Evolutionary conservation across 441 rosid species (phyloP), one percentile per base, ranked within the genome.

Genomic region (Jatropha podagrica): DNA sequence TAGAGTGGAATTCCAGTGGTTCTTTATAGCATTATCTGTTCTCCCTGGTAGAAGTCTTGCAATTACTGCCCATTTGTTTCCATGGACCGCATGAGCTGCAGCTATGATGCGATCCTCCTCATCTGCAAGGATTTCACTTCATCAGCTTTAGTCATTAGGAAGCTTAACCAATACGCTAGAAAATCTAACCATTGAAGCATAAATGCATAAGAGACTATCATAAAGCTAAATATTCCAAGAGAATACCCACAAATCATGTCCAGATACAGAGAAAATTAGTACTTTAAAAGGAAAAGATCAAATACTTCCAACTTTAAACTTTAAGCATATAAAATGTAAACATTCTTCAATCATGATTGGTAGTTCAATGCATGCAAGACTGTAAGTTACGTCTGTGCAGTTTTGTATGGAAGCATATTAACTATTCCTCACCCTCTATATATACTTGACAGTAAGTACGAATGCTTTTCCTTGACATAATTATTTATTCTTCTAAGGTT

Each of bases 41-140:
- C 90, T 89, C 42, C 95, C 95, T 44, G 85, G 85, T 58, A 90
- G 87, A 54, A 87, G 87, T 17, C 87, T 85, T 4, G 95, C 86
- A 77, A 90, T 90, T 58, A 88, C 84, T 17, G 92, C 92, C 94
- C 92, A 90, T 80, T 86, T 90, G 82, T 90, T 90, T 7, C 91
- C 91, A 60, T 82, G 83, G 17, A 80, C 77, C 40, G 84, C 86
- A 75, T 90, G 95, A 44, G 92, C 92, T 54, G 72, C 49, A 62
- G 88, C 80, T 73, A 92, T 91, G 68, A 87, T 88, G 52, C 55
- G 89, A 80, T 91, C 96, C 84, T 94, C 96, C 81, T 85, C 95
- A 61, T 88, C 97, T 92, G 86, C 79, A 80, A 73, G 15, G 68
- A 73, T 48, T 60, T 55, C 38, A 44, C 56, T 71, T 41, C 20